phyloP scores from a whole-genome alignment of 148 eudicot species.

The Nepenthes gracilis region DNA sequence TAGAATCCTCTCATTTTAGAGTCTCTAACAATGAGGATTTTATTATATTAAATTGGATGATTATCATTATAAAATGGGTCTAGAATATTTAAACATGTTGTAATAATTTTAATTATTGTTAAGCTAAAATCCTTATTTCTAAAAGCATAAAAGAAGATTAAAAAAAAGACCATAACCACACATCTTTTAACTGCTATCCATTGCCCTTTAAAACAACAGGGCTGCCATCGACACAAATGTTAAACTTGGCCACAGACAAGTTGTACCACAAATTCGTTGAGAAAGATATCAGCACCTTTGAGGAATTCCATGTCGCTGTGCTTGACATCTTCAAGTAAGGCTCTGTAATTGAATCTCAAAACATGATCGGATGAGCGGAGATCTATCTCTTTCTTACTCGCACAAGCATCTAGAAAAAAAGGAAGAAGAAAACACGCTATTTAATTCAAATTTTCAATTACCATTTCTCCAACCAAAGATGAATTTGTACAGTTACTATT shows the following conservation, averaged over 20 bases:
- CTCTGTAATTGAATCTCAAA: neutral
- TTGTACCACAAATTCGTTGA: constrained; percentile 41
- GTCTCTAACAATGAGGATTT: too few relatives aligned
- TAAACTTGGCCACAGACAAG: constrained; percentile 41
- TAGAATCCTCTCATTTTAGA: too few relatives aligned
- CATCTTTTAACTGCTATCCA: neutral
- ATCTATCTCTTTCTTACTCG: too few relatives aligned
- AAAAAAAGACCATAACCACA: too few relatives aligned
- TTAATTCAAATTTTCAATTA: constrained; percentile 1
- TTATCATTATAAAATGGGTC: too few relatives aligned
- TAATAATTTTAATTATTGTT: too few relatives aligned
- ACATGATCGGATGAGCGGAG: neutral
- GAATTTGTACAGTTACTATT: neutral
- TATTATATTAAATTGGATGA: too few relatives aligned
- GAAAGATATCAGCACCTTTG: constrained; percentile 38
- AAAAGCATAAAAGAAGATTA: too few relatives aligned
- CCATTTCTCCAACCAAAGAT: neutral
- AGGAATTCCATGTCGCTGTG: constrained; percentile 56
- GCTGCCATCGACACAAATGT: constrained; percentile 42
- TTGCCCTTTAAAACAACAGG: constrained; percentile 18
- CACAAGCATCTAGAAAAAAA: neutral
- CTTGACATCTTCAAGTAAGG: constrained; percentile 76
- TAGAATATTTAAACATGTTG: too few relatives aligned
- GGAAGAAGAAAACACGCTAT: neutral
- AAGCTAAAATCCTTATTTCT: too few relatives aligned